Conservation (phyloP, 106 monocot genomes). For the Phalaenopsis equestris region DNA sequence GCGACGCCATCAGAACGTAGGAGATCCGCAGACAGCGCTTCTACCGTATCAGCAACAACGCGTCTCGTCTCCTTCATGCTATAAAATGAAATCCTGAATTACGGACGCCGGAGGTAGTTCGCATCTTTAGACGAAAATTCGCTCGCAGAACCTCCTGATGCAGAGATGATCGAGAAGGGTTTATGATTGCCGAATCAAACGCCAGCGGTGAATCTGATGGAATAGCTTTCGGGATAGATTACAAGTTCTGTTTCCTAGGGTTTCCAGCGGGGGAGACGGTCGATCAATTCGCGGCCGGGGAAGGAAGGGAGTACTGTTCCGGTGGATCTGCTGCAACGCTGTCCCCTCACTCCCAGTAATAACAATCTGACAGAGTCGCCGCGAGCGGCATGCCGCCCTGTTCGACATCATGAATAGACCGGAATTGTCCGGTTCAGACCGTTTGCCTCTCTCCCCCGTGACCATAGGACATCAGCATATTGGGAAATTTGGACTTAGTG, state of each 20-base stretch:
- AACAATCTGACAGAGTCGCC: slow-evolving; percentile 4
- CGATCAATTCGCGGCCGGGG: not conserved
- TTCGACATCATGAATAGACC: not conserved
- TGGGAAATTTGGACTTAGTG: no score
- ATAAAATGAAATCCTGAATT: not conserved
- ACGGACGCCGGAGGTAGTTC: not conserved
- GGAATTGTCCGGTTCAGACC: slow-evolving; percentile 1
- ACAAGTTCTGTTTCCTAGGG: slow-evolving; percentile 3
- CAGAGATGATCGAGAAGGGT: not conserved
- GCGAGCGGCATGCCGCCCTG: not conserved
- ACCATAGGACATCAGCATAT: no score
- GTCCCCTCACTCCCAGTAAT: not conserved
- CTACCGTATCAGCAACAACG: not conserved
- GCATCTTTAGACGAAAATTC: not conserved
- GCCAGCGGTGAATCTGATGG: not conserved
- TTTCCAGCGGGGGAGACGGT: not conserved
- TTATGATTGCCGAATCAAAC: not conserved
- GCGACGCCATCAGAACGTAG: slow-evolving; percentile 43
- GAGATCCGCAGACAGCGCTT: not conserved
- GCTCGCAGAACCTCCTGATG: not conserved
- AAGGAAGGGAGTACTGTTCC: slow-evolving; percentile 10
- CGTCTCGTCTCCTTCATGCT: not conserved
- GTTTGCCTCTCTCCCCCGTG: no score
- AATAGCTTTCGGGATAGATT: not conserved
- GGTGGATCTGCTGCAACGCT: slow-evolving; percentile 10